Evolutionary conservation across 768 basidiomycete genomes (phyloP).

Genomic region (Suillus subluteus): DNA sequence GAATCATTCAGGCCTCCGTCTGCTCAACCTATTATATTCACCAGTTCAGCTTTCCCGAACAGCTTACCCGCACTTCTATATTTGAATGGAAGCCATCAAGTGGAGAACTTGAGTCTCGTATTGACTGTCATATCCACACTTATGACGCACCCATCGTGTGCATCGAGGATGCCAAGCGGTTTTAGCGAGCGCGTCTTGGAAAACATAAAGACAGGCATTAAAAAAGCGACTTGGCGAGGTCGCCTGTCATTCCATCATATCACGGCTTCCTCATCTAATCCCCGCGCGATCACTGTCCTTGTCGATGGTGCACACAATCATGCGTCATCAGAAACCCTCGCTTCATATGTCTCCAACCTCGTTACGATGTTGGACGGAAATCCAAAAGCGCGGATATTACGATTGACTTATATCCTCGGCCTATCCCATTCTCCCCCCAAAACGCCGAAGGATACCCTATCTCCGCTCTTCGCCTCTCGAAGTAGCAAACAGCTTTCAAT

Average conservation of each 20-base stretch:
- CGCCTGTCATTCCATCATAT: slow-evolving; percentile 71
- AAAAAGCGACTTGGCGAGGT: slow-evolving; percentile 73
- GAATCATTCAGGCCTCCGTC: slow-evolving; percentile 38
- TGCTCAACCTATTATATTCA: slow-evolving; percentile 45
- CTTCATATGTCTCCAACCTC: slow-evolving; percentile 55
- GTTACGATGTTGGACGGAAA: slow-evolving; percentile 26
- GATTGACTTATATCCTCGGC: slow-evolving; percentile 72
- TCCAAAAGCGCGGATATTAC: slow-evolving; percentile 31
- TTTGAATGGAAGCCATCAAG: slow-evolving; percentile 82
- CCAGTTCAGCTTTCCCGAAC: slow-evolving; percentile 46
- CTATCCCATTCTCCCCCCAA: slow-evolving; percentile 91
- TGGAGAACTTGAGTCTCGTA: slow-evolving; percentile 80
- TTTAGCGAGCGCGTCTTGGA: slow-evolving; percentile 41
- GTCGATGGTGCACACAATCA: slow-evolving; percentile 96
- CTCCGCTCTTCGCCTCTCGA: slow-evolving; percentile 59
- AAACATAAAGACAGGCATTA: slow-evolving; percentile 61
- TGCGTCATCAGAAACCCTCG: slow-evolving; percentile 71
- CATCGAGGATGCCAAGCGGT: slow-evolving; percentile 5
- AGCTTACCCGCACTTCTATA: slow-evolving; percentile 57
- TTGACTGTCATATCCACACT: slow-evolving; percentile 63
- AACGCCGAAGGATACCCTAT: slow-evolving; percentile 69
- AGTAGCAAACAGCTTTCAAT: slow-evolving; percentile 32
- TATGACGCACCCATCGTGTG: slow-evolving; percentile 41
- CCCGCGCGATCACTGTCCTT: slow-evolving; percentile 48
- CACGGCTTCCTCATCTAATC: slow-evolving; percentile 22